Conservation (phyloP, 108 stramenopile species). For the Schizochytrium sp. region DNA sequence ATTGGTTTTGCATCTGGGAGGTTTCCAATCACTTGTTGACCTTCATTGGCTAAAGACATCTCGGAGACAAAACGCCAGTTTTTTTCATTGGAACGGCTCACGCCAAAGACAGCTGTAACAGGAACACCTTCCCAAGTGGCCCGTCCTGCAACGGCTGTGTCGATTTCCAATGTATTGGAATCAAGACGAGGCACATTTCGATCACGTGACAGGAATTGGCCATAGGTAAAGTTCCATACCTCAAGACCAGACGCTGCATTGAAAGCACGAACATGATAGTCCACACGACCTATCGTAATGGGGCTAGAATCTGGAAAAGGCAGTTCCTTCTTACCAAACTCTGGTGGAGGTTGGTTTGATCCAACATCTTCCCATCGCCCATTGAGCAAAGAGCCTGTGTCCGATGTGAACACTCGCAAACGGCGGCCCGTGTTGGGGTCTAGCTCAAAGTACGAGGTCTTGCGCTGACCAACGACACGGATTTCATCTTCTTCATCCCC, state of each 20-base stretch:
- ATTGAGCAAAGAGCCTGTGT: constrained; percentile 14
- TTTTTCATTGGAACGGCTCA: not conserved
- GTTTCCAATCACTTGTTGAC: constrained; percentile 28
- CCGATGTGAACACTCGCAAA: constrained; percentile 51
- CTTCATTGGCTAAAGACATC: not conserved
- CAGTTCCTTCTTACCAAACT: not conserved
- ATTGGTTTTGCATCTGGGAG: constrained; percentile 12
- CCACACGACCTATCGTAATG: constrained; percentile 43
- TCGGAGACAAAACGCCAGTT: constrained; percentile 53
- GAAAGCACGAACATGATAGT: constrained; percentile 35
- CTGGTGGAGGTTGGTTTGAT: not conserved
- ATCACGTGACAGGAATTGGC: constrained; percentile 41
- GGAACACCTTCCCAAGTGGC: constrained; percentile 22
- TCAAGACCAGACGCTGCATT: constrained; percentile 31
- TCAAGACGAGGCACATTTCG: not conserved
- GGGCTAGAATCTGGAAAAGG: constrained; percentile 11
- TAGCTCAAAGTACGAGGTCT: constrained; percentile 42
- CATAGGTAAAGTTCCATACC: constrained; percentile 50
- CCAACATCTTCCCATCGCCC: constrained; percentile 10
- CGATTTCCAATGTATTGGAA: not conserved
- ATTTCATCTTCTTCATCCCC: constrained; percentile 8
- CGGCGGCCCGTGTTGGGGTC: constrained; percentile 36
- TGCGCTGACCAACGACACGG: constrained; percentile 24
- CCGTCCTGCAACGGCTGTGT: not conserved
- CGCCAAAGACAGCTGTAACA: constrained; percentile 59